Conservation (phyloP, 176 grass and related monocot genomes). For the Rhynchospora breviuscula region DNA sequence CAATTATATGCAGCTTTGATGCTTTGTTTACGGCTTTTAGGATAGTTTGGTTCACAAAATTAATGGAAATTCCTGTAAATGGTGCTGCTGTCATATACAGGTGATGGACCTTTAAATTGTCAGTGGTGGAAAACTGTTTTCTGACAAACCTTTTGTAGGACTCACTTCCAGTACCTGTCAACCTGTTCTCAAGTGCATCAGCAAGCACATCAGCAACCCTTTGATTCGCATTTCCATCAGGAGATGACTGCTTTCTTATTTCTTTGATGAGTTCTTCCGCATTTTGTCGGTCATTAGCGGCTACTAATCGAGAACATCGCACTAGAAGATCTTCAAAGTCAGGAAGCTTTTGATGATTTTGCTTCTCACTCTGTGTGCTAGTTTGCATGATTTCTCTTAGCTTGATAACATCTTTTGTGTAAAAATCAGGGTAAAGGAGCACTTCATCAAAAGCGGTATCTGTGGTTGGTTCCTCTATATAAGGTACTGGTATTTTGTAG, state of each 20-base stretch:
- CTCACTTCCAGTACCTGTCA: constrained; percentile 21
- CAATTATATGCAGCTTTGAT: constrained; percentile 2
- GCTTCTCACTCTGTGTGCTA: background rate
- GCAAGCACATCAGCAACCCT: constrained; percentile 18
- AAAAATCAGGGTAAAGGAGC: constrained; percentile 13
- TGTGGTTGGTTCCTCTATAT: constrained; percentile 9
- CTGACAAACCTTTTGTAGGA: background rate
- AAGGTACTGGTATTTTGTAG: constrained; percentile 18
- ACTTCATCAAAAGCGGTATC: constrained; percentile 20
- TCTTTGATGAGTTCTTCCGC: constrained; percentile 12
- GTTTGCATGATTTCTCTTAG: constrained; percentile 10
- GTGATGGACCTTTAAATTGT: constrained; percentile 26
- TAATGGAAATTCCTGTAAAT: background rate
- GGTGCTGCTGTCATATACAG: constrained; percentile 17
- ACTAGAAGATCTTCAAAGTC: constrained; percentile 27
- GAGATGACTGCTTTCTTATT: constrained; percentile 26
- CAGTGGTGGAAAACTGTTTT: constrained; percentile 12
- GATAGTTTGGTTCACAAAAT: background rate
- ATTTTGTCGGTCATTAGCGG: constrained; percentile 19
- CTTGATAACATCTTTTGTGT: constrained; percentile 1
- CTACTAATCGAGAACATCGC: constrained; percentile 23
- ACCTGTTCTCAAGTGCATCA: constrained; percentile 17
- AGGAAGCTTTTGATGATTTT: constrained; percentile 1
- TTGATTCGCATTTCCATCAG: constrained; percentile 22
- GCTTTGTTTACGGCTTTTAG: background rate